Evolutionary conservation across 352 stramenopile genomes (phyloP), one percentile per base, ranked within the genome.

Genomic region (Phytophthora palmivora): DNA sequence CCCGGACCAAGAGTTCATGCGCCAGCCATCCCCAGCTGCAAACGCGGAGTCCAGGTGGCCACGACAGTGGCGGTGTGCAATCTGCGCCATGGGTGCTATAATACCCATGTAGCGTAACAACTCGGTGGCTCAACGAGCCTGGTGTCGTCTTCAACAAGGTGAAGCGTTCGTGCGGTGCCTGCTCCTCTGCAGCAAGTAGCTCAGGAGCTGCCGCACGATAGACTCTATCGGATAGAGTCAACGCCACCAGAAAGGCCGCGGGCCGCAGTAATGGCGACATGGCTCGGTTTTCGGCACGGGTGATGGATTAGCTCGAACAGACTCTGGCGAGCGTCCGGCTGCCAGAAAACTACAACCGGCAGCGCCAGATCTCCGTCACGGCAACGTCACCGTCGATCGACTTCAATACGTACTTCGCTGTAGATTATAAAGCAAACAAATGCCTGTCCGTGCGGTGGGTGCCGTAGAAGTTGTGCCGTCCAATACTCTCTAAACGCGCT

Each of bases 241-340:
- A 60, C 30, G 50, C 14, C 22, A 32, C 37, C 33, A 37, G 59
- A 52, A 52, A 61, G 51, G 51, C 43, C 46, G 39, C 39, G 22
- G 22, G 38, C 30, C n/a, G 9, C 32, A 54, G 60, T 68, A 68
- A 68, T 49, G 52, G 21, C 21, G 41, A 54, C 41, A 51, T 54
- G 58, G 46, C 56, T 44, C 56, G 56, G 46, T 32, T 58, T 54
- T 66, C 22, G 58, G 48, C 51, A 67, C 44, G 9, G 14, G 37
- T 57, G 42, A 62, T 63, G 52, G 59, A 67, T 67, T 36, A 45
- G 34, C 50, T 37, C 34, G 50, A 21, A 44, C 50, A 67, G 34
- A 55, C 59, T 15, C 3, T 36, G 24, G 32, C 9, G 34, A 24
- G 2, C 26, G 10, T 45, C 53, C 43, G 30, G 30, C 53, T 33